A percentile compares a stretch with the other conserved stretches of the same genome.
Conservation (phyloP, 1,284 basidiomycete genomes). For the Gymnopus androsaceus region DNA sequence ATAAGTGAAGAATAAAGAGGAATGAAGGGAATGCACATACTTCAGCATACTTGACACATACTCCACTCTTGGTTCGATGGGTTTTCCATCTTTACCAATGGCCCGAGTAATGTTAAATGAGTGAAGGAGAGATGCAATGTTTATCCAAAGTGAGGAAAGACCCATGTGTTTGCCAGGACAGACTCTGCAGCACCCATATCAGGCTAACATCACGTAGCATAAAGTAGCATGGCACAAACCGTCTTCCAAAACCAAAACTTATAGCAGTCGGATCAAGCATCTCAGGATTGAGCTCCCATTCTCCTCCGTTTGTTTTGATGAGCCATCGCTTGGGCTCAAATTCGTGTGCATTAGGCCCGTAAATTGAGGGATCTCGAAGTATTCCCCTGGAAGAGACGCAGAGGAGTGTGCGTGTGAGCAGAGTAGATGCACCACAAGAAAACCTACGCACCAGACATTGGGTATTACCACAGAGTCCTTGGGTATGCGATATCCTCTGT, state of each 20-base stretch:
- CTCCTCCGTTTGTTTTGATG: not conserved
- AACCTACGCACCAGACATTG: constrained; percentile 10
- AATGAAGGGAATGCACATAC: not conserved
- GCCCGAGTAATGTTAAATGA: constrained; percentile 8
- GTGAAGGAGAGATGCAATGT: constrained; percentile 12
- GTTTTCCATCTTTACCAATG: constrained; percentile 9
- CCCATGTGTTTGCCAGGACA: constrained; percentile 13
- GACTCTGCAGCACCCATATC: not conserved
- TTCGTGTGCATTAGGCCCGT: not conserved
- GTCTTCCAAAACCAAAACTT: constrained; percentile 14
- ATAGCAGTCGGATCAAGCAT: constrained; percentile 1
- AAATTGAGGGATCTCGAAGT: constrained; percentile 10
- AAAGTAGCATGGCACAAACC: not conserved
- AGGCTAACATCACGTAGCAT: not conserved
- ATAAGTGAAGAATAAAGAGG: not conserved
- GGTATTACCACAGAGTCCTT: constrained; percentile 2
- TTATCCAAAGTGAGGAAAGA: constrained; percentile 7
- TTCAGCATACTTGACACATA: constrained; percentile 4
- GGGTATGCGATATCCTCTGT: constrained; percentile 13
- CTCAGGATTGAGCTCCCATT: not conserved
- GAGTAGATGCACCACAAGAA: not conserved
- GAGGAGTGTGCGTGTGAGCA: too few species aligned
- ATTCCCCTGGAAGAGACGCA: constrained; percentile 10
- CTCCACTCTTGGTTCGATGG: constrained; percentile 4
- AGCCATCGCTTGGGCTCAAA: constrained; percentile 8